Conservation (phyloP, 441 rosid species). For the Kokia cookei region DNA sequence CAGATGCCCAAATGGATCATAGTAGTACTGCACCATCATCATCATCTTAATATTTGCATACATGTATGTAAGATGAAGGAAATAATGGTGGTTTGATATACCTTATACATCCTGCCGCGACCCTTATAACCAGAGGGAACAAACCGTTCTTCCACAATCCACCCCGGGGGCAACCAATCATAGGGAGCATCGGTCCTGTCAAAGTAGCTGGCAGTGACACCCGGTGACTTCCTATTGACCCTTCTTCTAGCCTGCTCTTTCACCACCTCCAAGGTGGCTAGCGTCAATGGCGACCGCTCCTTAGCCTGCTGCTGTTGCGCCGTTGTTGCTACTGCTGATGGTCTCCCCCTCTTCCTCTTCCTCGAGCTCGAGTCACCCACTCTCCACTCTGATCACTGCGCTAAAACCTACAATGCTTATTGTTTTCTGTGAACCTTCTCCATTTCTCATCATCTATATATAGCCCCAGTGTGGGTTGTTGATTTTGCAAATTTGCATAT, state of each 20-base stretch:
- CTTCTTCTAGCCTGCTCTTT: background rate
- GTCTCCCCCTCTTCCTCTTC: background rate
- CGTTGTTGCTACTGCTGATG: too few relatives aligned
- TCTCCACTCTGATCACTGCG: background rate
- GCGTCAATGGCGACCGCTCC: background rate
- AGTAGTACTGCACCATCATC: slow-evolving; percentile 11
- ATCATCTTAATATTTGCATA: background rate
- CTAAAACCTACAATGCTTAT: too few relatives aligned
- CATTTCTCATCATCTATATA: background rate
- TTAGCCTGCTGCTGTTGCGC: too few relatives aligned
- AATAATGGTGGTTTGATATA: too few relatives aligned
- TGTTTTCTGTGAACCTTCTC: too few relatives aligned
- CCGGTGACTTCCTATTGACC: background rate
- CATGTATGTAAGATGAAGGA: too few relatives aligned
- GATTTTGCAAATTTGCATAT: too few relatives aligned
- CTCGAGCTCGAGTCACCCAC: background rate
- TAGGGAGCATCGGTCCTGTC: slow-evolving; percentile 16
- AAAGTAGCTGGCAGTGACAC: background rate
- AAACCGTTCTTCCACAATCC: slow-evolving; percentile 20
- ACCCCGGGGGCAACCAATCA: slow-evolving; percentile 1
- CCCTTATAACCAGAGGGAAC: slow-evolving; percentile 15
- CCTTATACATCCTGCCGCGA: too few relatives aligned
- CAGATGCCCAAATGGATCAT: background rate
- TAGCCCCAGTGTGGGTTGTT: background rate
- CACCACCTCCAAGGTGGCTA: background rate